Percentiles rank a stretch among this genome's conserved stretches.
phyloP scores from a whole-genome alignment of 106 monocot species.

The Allium cepa region DNA sequence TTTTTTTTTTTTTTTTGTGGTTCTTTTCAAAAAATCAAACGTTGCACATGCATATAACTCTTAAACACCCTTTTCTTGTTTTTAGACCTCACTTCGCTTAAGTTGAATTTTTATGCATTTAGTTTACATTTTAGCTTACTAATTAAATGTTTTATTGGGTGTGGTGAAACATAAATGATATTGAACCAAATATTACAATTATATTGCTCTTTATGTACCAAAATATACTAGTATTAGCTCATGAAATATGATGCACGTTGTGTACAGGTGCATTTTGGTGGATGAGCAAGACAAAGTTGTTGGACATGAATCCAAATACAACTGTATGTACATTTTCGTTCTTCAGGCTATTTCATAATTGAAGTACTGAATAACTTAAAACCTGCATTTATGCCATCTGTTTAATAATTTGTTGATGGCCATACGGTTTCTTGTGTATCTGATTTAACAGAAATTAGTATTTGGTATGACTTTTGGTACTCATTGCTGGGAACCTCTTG shows the following conservation, averaged over 20 bases:
- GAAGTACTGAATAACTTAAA: not conserved
- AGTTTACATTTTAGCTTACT: not conserved
- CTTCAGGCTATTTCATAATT: not conserved
- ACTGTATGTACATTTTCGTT: conserved; percentile 50
- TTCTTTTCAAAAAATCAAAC: no score
- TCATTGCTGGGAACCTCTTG: not conserved
- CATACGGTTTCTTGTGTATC: not conserved
- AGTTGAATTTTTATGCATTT: not conserved
- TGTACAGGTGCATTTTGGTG: conserved; percentile 88
- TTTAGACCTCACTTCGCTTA: not conserved
- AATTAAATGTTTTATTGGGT: not conserved
- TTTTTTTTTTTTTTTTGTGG: no score
- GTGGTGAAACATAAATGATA: not conserved
- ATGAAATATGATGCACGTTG: not conserved
- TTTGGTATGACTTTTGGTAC: not conserved
- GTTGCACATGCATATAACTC: no score
- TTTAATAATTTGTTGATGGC: not conserved
- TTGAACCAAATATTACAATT: not conserved
- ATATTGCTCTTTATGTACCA: not conserved
- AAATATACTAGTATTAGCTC: not conserved
- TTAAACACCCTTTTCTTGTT: no score
- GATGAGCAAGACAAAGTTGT: conserved; percentile 88
- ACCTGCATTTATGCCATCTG: not conserved
- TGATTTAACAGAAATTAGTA: not conserved
- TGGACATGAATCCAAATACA: conserved; percentile 96